phyloP scores from a whole-genome alignment of 306 rosid genomes.

The Mimosa pudica region DNA sequence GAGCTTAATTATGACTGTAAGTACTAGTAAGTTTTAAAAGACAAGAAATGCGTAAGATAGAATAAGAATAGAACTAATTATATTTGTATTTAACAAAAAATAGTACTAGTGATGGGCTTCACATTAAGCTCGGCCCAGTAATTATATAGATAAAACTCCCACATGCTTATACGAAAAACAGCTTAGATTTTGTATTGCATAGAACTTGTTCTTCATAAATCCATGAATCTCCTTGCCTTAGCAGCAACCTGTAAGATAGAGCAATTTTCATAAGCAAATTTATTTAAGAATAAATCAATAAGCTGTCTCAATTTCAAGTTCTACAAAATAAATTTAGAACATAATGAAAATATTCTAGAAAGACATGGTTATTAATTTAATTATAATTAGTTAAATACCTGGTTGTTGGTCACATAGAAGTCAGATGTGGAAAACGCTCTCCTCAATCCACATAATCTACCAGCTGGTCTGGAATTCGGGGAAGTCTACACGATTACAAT shows the following conservation, averaged over 20 bases:
- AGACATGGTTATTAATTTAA: neutral
- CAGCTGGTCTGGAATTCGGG: slow-evolving; percentile 31
- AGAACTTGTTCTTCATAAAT: neutral
- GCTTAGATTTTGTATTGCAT: too few species aligned
- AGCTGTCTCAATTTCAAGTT: neutral
- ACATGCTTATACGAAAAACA: neutral
- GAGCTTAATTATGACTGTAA: too few species aligned
- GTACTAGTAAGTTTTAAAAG: too few species aligned
- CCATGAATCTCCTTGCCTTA: neutral
- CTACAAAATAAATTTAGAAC: neutral
- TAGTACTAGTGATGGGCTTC: neutral
- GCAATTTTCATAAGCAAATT: neutral
- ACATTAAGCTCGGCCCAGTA: neutral
- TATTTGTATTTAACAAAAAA: too few species aligned
- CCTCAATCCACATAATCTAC: slow-evolving; percentile 31
- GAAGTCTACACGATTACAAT: slow-evolving; percentile 20
- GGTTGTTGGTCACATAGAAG: neutral
- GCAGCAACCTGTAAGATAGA: slow-evolving; percentile 8
- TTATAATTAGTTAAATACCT: slow-evolving; percentile 8
- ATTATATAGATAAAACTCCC: neutral
- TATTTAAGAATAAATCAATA: neutral
- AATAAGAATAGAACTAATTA: too few species aligned
- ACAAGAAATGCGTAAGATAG: too few species aligned
- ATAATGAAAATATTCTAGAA: neutral
- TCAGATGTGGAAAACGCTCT: slow-evolving; percentile 33